These are phyloP conservation scores for Penicillium hesseltinei DNA, from an alignment of 2,329 filamentous ascomycete genomes.

Conservation along the genomic window DNA sequence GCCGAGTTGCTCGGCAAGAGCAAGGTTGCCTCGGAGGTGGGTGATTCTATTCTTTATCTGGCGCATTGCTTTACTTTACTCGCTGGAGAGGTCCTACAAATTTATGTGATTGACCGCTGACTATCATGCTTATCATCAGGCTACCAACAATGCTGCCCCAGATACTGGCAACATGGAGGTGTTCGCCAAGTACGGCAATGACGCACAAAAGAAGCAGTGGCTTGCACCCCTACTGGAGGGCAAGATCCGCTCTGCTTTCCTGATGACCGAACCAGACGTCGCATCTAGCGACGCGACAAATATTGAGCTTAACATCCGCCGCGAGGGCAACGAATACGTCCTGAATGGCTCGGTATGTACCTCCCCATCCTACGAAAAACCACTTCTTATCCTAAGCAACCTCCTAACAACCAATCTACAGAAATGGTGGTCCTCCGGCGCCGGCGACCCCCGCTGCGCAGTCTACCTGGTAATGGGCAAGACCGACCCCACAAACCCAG, in stretches of 20 bases:
- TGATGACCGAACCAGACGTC: conserved; percentile 90
- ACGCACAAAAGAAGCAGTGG: conserved; percentile 81
- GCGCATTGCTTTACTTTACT: conserved; percentile 1
- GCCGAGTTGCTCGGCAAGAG: conserved; percentile 93
- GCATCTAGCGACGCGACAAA: conserved; percentile 92
- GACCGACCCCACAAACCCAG: conserved; percentile 70
- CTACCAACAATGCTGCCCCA: conserved; percentile 84
- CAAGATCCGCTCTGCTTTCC: conserved; percentile 81
- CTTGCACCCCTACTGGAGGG: conserved; percentile 77
- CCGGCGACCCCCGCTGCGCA: conserved; percentile 86
- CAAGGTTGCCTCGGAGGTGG: conserved; percentile 69
- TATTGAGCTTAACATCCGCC: conserved; percentile 77
- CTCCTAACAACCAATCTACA: conserved; percentile 36
- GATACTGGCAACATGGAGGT: conserved; percentile 98
- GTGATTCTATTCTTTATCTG: conserved; percentile 3
- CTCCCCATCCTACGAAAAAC: not conserved
- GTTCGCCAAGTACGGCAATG: conserved; percentile 84
- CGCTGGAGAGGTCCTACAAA: too few relatives aligned
- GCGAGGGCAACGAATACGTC: conserved; percentile 83
- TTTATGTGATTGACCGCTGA: not conserved
- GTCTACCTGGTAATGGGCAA: conserved; percentile 98
- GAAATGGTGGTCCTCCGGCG: conserved; percentile 99
- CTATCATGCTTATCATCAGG: conserved; percentile 38
- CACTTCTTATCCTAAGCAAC: not conserved
- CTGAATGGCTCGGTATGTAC: conserved; percentile 74